Evolutionary conservation across 78 protist genomes (phyloP).

Genomic region (Dictyostelium purpureum): DNA sequence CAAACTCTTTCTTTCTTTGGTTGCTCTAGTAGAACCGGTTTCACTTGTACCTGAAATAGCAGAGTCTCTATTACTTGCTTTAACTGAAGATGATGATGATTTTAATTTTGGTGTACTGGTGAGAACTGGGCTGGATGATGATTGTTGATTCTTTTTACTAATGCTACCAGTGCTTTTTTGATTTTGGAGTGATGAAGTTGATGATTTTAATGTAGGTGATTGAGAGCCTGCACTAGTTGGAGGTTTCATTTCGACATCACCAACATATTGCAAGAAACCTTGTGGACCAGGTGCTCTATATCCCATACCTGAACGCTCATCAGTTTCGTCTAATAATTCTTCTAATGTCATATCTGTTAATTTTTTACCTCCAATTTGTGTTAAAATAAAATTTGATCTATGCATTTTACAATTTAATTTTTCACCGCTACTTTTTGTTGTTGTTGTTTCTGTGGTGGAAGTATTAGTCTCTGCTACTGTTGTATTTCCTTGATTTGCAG

Average conservation of each 20-base stretch:
- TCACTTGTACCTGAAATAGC: conserved; percentile 16
- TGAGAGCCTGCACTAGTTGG: too few species aligned
- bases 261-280: conserved; percentile 46
- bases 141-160: neutral
- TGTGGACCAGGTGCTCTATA: conserved; percentile 59
- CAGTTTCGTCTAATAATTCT: conserved; percentile 25
- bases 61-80: neutral
- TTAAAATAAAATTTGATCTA: conserved; percentile 39
- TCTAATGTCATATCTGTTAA: neutral
- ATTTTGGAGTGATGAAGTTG: neutral
- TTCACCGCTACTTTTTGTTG: neutral
- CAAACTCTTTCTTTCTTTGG: neutral
- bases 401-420: conserved; percentile 49
- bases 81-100: neutral
- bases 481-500: neutral
- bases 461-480: neutral
- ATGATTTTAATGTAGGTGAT: neutral
- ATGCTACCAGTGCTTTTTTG: neutral
- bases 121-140: conserved; percentile 17
- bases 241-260: neutral
- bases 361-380: conserved; percentile 60
- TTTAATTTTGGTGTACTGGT: conserved; percentile 6
- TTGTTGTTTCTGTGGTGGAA: neutral
- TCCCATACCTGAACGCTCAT: conserved; percentile 53
- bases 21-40: neutral